Percentiles rank a stretch among this genome's conserved stretches.
Evolutionary conservation across 257 asterid species (phyloP).

Genomic region (Paulownia fortunei): DNA sequence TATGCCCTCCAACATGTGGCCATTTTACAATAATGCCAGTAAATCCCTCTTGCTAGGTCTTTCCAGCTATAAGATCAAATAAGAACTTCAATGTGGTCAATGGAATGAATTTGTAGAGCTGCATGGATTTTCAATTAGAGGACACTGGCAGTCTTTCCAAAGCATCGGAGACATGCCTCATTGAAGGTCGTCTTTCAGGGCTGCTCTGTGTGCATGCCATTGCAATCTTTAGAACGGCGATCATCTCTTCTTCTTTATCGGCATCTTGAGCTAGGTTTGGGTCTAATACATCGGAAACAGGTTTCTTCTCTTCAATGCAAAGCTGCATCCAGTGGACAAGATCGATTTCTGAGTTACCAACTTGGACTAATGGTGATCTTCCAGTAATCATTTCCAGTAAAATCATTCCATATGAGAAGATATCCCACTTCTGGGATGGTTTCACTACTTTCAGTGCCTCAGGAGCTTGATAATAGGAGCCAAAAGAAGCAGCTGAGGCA

Average conservation of each 20-base stretch:
- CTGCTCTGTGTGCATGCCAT: conserved; percentile 79
- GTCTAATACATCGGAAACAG: conserved; percentile 78
- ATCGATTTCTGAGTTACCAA: conserved; percentile 64
- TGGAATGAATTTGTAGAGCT: background rate
- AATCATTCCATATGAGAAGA: conserved; percentile 81
- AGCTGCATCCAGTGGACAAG: conserved; percentile 86
- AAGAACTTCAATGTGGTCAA: background rate
- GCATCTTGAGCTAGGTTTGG: conserved; percentile 61
- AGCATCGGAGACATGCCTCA: conserved; percentile 73
- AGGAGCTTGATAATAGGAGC: conserved; percentile 80
- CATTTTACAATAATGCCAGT: conserved; percentile 6
- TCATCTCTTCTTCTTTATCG: conserved; percentile 86
- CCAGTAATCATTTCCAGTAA: conserved; percentile 89
- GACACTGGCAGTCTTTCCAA: conserved; percentile 58
- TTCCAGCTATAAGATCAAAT: no score
- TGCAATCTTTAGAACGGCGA: conserved; percentile 75
- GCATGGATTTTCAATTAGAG: conserved; percentile 10
- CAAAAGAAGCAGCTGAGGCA: conserved; percentile 53
- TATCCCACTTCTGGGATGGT: conserved; percentile 96
- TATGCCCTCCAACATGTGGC: background rate
- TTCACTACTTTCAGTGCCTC: conserved; percentile 78
- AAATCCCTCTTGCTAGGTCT: background rate
- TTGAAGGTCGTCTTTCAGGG: conserved; percentile 83
- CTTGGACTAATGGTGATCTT: conserved; percentile 62
- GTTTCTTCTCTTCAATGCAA: conserved; percentile 89